Conservation (phyloP, 441 rosid species). For the Melianthus villosus region DNA sequence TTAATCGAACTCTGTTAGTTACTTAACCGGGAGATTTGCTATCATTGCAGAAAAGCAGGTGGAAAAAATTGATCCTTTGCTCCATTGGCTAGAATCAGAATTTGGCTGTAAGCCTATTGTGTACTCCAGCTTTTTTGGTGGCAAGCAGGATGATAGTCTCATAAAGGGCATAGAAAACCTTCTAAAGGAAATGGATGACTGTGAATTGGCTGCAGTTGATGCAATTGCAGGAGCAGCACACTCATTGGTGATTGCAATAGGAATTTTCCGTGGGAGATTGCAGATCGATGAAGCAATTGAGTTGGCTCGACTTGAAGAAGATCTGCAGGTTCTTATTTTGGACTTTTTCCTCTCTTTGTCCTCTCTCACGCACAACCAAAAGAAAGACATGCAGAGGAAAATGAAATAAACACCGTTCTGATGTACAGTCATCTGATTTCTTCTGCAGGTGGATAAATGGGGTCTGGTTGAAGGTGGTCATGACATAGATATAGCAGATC, state of each 20-base stretch:
- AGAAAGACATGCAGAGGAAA: too few species aligned
- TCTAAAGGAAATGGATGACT: conserved; percentile 47
- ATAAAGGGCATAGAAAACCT: conserved; percentile 48
- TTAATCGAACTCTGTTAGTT: too few species aligned
- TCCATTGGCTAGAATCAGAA: conserved; percentile 72
- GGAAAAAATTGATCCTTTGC: conserved; percentile 76
- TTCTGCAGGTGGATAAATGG: conserved; percentile 70
- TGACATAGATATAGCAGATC: conserved; percentile 87
- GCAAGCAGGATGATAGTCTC: conserved; percentile 74
- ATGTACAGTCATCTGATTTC: too few species aligned
- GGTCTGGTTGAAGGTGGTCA: conserved; percentile 98
- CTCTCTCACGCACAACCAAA: conserved; percentile 1
- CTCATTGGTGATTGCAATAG: conserved; percentile 59
- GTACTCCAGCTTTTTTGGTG: conserved; percentile 69
- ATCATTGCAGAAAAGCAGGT: conserved; percentile 49
- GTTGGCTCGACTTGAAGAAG: conserved; percentile 89
- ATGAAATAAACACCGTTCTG: too few species aligned
- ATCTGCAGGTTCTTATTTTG: conserved; percentile 46
- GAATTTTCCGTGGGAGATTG: conserved; percentile 52
- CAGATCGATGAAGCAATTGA: conserved; percentile 77
- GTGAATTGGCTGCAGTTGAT: conserved; percentile 81
- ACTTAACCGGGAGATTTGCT: too few species aligned
- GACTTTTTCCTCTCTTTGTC: background rate
- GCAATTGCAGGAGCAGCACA: conserved; percentile 83
- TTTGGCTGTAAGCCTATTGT: conserved; percentile 69